These are phyloP conservation scores for Lachnellula willkommii DNA, from an alignment of 2,329 filamentous ascomycete species.

Conservation along the genomic window DNA sequence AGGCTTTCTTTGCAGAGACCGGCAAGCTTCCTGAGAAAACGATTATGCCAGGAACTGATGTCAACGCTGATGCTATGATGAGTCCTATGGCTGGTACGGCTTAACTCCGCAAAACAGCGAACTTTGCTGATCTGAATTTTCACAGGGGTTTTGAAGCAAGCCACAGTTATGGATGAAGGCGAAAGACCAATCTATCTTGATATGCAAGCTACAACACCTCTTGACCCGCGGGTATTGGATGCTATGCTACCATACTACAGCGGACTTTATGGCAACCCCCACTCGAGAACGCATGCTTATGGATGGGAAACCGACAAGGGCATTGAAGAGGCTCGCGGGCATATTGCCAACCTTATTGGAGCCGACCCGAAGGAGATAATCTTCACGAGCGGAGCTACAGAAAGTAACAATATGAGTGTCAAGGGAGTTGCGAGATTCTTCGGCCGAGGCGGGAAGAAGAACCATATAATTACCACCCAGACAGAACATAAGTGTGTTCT, in stretches of 20 bases:
- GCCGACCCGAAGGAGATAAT: slow-evolving; percentile 98
- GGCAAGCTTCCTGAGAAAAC: slow-evolving; percentile 28
- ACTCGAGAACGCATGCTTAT: slow-evolving; percentile 95
- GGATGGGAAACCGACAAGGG: slow-evolving; percentile 98
- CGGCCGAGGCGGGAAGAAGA: slow-evolving; percentile 89
- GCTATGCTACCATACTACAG: slow-evolving; percentile 95
- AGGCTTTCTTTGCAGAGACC: slow-evolving; percentile 60
- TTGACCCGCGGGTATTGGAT: slow-evolving; percentile 90
- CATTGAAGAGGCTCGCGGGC: slow-evolving; percentile 76
- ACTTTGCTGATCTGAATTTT: slow-evolving; percentile 18
- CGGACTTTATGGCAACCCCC: slow-evolving; percentile 91
- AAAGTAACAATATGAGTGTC: slow-evolving; percentile 99
- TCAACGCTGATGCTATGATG: slow-evolving; percentile 54
- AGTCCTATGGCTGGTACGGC: slow-evolving; percentile 69
- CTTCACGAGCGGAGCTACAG: slow-evolving; percentile 95
- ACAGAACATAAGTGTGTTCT: slow-evolving; percentile 99
- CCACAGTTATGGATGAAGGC: slow-evolving; percentile 87
- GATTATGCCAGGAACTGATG: slow-evolving; percentile 23
- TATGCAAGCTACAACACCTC: slow-evolving; percentile 94
- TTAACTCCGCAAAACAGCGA: slow-evolving; percentile 11
- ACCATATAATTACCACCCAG: slow-evolving; percentile 94
- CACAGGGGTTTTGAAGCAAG: slow-evolving; percentile 76
- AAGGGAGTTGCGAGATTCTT: slow-evolving; percentile 98
- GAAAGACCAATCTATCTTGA: slow-evolving; percentile 94
- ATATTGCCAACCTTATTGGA: slow-evolving; percentile 82